These are phyloP conservation scores for Kazachstania viticola DNA, from an alignment of 805 yeast species.

Conservation along the genomic window DNA sequence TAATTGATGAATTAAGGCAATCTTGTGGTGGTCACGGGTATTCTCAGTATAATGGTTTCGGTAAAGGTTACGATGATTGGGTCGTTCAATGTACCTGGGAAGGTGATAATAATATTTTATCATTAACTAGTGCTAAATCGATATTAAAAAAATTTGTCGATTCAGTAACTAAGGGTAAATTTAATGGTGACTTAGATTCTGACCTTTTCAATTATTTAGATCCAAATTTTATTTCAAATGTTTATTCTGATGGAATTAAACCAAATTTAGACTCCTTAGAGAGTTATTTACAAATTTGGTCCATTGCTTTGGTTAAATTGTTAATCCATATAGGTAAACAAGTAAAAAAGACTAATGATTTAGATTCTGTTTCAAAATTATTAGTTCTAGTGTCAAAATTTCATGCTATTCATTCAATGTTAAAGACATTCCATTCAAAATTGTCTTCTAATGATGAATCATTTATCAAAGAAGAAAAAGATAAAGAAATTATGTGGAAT, in stretches of 20 bases:
- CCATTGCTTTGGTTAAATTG: slow-evolving; percentile 18
- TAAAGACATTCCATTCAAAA: slow-evolving; percentile 22
- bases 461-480: slow-evolving; percentile 19
- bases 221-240: slow-evolving; percentile 16
- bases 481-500: slow-evolving; percentile 39
- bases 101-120: slow-evolving; percentile 85
- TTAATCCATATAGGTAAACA: slow-evolving; percentile 19
- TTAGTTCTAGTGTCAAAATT: slow-evolving; percentile 30
- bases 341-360: slow-evolving; percentile 17
- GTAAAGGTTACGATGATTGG: slow-evolving; percentile 82
- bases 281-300: slow-evolving; percentile 27
- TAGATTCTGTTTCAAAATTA: slow-evolving; percentile 29
- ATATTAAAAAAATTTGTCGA: slow-evolving; percentile 33
- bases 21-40: slow-evolving; percentile 96
- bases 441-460: slow-evolving; percentile 12
- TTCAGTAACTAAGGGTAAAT: slow-evolving; percentile 27
- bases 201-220: slow-evolving; percentile 22
- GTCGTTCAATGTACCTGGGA: slow-evolving; percentile 99
- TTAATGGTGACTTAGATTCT: slow-evolving; percentile 22
- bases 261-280: slow-evolving; percentile 22
- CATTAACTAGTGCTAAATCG: slow-evolving; percentile 76
- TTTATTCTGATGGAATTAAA: slow-evolving; percentile 13
- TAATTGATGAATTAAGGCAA: slow-evolving; percentile 85
- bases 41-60: slow-evolving; percentile 85
- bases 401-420: slow-evolving; percentile 30